Conservation (phyloP, 2,329 filamentous ascomycete genomes). For the Aspergillus calidoustus region DNA sequence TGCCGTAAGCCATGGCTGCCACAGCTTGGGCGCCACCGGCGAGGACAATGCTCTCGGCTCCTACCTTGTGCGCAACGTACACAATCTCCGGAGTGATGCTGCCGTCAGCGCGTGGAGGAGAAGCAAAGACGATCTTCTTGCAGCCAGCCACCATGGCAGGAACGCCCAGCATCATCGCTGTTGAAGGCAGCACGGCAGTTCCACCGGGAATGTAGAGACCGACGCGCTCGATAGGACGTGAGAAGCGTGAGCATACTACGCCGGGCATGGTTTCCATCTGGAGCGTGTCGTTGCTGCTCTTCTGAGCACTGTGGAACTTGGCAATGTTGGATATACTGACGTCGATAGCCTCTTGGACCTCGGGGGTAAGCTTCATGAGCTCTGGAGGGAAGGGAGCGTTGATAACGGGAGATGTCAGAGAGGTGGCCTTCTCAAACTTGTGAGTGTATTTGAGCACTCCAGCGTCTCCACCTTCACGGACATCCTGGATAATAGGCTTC, state of each 20-base stretch:
- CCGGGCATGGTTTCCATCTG: conserved; percentile 97
- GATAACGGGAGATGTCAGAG: conserved; percentile 84
- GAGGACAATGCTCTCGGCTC: conserved; percentile 92
- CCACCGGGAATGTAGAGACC: conserved; percentile 95
- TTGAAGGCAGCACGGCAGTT: conserved; percentile 95
- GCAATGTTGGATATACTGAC: conserved; percentile 91
- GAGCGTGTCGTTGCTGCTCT: conserved; percentile 74
- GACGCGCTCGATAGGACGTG: conserved; percentile 90
- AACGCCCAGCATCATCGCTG: conserved; percentile 96
- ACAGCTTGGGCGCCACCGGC: conserved; percentile 95
- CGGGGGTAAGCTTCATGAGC: conserved; percentile 81
- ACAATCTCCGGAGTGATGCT: conserved; percentile 95
- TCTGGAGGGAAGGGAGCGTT: conserved; percentile 83
- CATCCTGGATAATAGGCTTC: conserved; percentile 86
- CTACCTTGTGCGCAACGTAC: conserved; percentile 95
- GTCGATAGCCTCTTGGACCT: conserved; percentile 92
- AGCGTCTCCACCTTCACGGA: conserved; percentile 81
- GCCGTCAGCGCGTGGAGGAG: conserved; percentile 86
- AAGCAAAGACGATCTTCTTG: conserved; percentile 90
- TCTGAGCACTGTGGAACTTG: conserved; percentile 91
- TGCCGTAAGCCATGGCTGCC: conserved; percentile 96
- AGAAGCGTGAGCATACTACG: conserved; percentile 91
- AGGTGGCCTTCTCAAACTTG: conserved; percentile 96
- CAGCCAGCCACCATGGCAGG: conserved; percentile 97
- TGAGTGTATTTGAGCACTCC: conserved; percentile 92